These are phyloP conservation scores for Rhizoclosmatium sp. DNA, from an alignment of 192 early-diverging fungal genomes.

Conservation along the genomic window DNA sequence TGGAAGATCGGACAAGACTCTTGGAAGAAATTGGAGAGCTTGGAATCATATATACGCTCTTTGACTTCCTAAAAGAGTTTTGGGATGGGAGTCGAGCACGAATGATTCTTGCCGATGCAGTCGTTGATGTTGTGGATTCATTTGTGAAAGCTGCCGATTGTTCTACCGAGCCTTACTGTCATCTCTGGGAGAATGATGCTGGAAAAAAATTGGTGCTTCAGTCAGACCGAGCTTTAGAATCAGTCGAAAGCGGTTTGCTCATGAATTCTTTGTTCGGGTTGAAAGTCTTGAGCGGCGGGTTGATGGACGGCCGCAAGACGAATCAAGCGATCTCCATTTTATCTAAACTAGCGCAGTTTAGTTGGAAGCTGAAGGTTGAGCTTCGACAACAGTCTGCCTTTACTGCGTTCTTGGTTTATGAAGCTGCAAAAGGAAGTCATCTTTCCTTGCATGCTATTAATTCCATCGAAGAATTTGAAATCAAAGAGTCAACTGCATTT, in stretches of 20 bases:
- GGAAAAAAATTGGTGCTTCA: not conserved
- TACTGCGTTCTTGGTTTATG: too few relatives aligned
- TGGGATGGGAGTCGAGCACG: not conserved
- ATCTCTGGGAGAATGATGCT: not conserved
- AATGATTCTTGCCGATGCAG: not conserved
- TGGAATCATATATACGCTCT: slow-evolving; percentile 1
- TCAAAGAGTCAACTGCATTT: too few relatives aligned
- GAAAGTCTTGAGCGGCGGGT: not conserved
- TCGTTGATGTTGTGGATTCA: not conserved
- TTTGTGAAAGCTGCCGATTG: not conserved
- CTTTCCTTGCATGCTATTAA: too few relatives aligned
- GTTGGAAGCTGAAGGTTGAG: not conserved
- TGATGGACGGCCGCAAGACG: not conserved
- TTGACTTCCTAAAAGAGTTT: slow-evolving; percentile 22
- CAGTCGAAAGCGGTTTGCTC: not conserved
- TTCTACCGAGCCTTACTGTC: not conserved
- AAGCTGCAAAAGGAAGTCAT: too few relatives aligned
- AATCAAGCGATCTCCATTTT: not conserved
- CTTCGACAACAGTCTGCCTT: too few relatives aligned
- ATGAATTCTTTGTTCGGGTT: slow-evolving; percentile 11
- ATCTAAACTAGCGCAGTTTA: not conserved
- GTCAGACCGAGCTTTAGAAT: not conserved
- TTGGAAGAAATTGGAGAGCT: slow-evolving; percentile 16
- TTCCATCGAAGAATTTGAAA: too few relatives aligned
- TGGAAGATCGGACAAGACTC: not conserved